phyloP scores from a whole-genome alignment of 805 yeast species.

The Metschnikowia cerradonensis region DNA sequence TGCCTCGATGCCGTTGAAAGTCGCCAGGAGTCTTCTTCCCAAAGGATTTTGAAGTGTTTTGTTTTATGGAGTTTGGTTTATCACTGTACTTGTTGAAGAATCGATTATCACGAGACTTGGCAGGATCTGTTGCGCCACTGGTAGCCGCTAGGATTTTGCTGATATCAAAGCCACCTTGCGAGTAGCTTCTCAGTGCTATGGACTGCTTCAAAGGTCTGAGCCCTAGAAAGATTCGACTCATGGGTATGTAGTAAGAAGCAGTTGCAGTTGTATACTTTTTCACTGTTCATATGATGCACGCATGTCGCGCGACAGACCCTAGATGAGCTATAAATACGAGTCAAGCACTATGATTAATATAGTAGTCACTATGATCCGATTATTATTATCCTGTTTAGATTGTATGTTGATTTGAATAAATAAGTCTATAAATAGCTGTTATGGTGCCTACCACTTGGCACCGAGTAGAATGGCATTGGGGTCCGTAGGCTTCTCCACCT shows the following conservation, averaged over 20 bases:
- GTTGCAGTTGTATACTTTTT: background rate
- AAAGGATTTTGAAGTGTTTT: background rate
- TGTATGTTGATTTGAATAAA: background rate
- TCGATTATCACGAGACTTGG: conserved; percentile 1
- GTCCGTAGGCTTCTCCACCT: conserved; percentile 51
- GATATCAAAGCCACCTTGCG: background rate
- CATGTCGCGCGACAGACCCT: background rate
- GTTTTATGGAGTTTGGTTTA: background rate
- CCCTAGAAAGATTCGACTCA: background rate
- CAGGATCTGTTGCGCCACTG: background rate
- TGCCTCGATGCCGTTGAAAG: background rate
- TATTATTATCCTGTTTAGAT: background rate
- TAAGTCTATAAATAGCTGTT: background rate
- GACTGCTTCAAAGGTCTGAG: background rate
- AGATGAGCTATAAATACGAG: background rate
- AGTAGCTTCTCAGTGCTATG: background rate
- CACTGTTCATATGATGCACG: background rate
- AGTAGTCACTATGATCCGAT: too few species aligned
- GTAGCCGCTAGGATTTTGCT: background rate
- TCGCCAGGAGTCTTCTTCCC: background rate
- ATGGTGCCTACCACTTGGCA: conserved; percentile 45
- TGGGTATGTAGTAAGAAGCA: background rate
- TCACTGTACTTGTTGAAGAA: background rate
- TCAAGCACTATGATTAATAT: too few species aligned
- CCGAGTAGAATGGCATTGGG: conserved; percentile 46